phyloP scores from a whole-genome alignment of 2,329 filamentous ascomycete species.

The Neoascochyta sp. region DNA sequence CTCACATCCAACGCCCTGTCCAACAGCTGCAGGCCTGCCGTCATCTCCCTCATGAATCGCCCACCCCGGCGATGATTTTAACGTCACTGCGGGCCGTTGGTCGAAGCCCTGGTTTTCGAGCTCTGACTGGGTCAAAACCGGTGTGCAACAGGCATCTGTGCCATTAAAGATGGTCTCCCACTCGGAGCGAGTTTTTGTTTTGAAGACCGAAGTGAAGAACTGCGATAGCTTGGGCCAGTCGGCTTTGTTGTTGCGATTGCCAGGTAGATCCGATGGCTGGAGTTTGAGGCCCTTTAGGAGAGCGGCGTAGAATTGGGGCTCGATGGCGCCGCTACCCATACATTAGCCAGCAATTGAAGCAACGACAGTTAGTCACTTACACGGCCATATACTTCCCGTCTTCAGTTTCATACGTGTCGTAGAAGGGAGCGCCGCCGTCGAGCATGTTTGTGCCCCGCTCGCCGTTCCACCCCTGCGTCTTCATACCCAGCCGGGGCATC shows the following conservation, averaged over 20 bases:
- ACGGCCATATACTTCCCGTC: constrained; percentile 80
- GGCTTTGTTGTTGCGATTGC: constrained; percentile 55
- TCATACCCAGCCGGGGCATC: constrained; percentile 67
- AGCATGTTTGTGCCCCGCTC: constrained; percentile 72
- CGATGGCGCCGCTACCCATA: constrained; percentile 63
- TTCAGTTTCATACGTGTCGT: constrained; percentile 81
- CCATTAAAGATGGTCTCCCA: constrained; percentile 88
- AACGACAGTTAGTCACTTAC: constrained; percentile 25
- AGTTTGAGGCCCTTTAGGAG: constrained; percentile 67
- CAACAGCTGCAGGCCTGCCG: constrained; percentile 43
- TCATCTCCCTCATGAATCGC: constrained; percentile 54
- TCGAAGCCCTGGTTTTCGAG: constrained; percentile 63
- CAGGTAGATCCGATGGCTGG: constrained; percentile 42
- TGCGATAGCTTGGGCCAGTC: constrained; percentile 66
- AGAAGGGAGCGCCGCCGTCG: constrained; percentile 83
- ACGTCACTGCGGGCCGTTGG: constrained; percentile 65
- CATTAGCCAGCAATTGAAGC: constrained; percentile 3
- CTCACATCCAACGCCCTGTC: constrained; percentile 62
- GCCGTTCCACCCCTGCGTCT: constrained; percentile 59
- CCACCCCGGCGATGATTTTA: constrained; percentile 66
- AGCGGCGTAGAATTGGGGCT: constrained; percentile 75
- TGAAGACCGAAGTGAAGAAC: constrained; percentile 63
- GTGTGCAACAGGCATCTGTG: constrained; percentile 89
- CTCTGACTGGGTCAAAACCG: constrained; percentile 73
- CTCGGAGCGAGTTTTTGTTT: constrained; percentile 64